A percentile compares a stretch with the other conserved stretches of the same genome.
phyloP scores from a whole-genome alignment of 2,329 filamentous ascomycete genomes.

The Botryotinia globosa region DNA sequence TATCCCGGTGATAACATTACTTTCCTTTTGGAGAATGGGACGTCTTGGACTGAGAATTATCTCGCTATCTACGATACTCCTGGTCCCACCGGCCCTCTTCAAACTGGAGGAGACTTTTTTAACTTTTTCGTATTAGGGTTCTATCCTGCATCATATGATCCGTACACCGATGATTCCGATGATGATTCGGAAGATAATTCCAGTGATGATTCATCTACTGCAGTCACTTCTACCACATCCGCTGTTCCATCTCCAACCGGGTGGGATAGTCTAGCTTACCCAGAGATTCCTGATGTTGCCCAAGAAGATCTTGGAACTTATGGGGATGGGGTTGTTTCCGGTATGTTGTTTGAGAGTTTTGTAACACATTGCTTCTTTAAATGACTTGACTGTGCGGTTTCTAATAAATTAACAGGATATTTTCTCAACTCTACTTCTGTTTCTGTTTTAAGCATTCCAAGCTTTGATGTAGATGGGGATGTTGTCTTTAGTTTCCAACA shows the following conservation, averaged over 20 bases:
- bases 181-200: constrained; percentile 12
- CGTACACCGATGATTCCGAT: constrained; percentile 6
- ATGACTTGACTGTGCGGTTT: neutral
- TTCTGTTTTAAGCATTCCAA: constrained; percentile 43
- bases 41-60: constrained; percentile 35
- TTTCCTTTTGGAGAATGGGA: constrained; percentile 42
- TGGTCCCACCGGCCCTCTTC: constrained; percentile 33
- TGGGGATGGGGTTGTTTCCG: constrained; percentile 28
- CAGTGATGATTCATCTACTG: neutral
- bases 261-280: constrained; percentile 27
- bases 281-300: constrained; percentile 23
- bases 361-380: neutral
- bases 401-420: constrained; percentile 24
- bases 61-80: constrained; percentile 35
- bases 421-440: constrained; percentile 31
- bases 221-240: neutral
- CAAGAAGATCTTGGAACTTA: constrained; percentile 29
- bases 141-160: constrained; percentile 27
- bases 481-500: constrained; percentile 37
- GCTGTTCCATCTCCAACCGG: neutral
- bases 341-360: neutral
- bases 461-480: constrained; percentile 37
- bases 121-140: constrained; percentile 34
- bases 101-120: constrained; percentile 35
- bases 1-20: constrained; percentile 41